Conservation (phyloP, 2,329 filamentous ascomycete genomes). For the Aspergillus glaucus region DNA sequence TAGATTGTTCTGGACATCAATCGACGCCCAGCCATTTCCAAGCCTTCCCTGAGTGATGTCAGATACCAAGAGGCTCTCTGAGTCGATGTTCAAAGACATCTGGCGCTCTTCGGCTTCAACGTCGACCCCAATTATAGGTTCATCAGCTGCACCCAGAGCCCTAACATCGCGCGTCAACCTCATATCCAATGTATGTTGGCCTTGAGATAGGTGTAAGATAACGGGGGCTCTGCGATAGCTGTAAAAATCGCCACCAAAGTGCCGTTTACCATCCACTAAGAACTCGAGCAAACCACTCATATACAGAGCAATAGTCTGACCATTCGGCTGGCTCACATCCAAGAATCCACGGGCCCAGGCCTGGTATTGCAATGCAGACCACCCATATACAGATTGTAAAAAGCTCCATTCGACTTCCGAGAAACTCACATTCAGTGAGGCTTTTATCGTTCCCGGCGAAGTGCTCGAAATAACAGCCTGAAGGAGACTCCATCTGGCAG, state of each 20-base stretch:
- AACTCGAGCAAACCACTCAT: slow-evolving; percentile 48
- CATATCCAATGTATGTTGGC: slow-evolving; percentile 47
- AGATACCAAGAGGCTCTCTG: slow-evolving; percentile 40
- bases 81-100: slow-evolving; percentile 23
- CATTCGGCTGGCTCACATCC: slow-evolving; percentile 29
- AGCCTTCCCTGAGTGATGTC: slow-evolving; percentile 47
- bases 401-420: slow-evolving; percentile 49
- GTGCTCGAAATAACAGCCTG: slow-evolving; percentile 25
- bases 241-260: slow-evolving; percentile 56
- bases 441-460: slow-evolving; percentile 24
- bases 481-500: slow-evolving; percentile 43
- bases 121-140: slow-evolving; percentile 40
- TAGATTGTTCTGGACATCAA: slow-evolving; percentile 44
- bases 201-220: slow-evolving; percentile 45
- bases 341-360: slow-evolving; percentile 51
- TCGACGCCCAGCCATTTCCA: slow-evolving; percentile 43
- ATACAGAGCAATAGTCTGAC: slow-evolving; percentile 36
- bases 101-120: slow-evolving; percentile 27
- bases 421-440: slow-evolving; percentile 42
- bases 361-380: slow-evolving; percentile 54
- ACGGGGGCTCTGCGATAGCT: slow-evolving; percentile 45
- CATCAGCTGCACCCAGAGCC: slow-evolving; percentile 47
- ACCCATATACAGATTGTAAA: slow-evolving; percentile 51
- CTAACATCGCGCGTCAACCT: slow-evolving; percentile 53
- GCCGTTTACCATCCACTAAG: slow-evolving; percentile 46